Evolutionary conservation across 2,329 filamentous ascomycete species (phyloP).

Genomic region (Hypoxylon sp.): DNA sequence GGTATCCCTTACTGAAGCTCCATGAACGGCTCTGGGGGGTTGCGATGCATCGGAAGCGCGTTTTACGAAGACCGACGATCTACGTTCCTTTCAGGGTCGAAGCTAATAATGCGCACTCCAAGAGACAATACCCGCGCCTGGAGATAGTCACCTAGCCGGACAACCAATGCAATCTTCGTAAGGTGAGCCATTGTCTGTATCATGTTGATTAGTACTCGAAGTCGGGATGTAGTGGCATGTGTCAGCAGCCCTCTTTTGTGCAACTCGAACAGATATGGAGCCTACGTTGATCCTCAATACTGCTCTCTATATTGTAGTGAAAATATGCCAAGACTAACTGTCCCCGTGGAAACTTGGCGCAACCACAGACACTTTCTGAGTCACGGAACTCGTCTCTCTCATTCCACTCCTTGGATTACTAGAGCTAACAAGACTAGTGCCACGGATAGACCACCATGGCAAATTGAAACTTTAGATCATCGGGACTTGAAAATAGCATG

Average conservation of each 20-base stretch:
- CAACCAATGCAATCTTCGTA: constrained; percentile 11
- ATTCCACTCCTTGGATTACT: neutral
- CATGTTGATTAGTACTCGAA: constrained; percentile 22
- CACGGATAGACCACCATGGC: constrained; percentile 18
- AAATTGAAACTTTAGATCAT: constrained; percentile 20
- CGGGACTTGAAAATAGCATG: constrained; percentile 10
- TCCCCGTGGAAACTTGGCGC: constrained; percentile 22
- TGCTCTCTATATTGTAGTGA: constrained; percentile 15
- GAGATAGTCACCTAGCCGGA: neutral
- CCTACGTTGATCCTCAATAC: constrained; percentile 15
- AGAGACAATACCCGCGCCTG: constrained; percentile 24
- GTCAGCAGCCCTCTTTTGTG: constrained; percentile 11
- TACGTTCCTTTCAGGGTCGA: constrained; percentile 28
- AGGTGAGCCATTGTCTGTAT: constrained; percentile 31
- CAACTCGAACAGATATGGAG: constrained; percentile 25
- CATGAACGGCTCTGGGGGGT: neutral
- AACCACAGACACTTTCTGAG: constrained; percentile 16
- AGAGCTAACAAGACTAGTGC: constrained; percentile 19
- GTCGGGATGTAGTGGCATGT: constrained; percentile 11
- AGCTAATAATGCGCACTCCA: constrained; percentile 25
- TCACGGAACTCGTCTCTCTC: constrained; percentile 12
- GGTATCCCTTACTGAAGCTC: constrained; percentile 13
- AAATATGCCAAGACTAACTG: constrained; percentile 23
- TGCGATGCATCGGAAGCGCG: constrained; percentile 13
- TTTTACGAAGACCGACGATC: constrained; percentile 21